Evolutionary conservation across 352 stramenopile species (phyloP), one percentile per base, ranked within the genome.

Genomic region (Phytophthora multivora): DNA sequence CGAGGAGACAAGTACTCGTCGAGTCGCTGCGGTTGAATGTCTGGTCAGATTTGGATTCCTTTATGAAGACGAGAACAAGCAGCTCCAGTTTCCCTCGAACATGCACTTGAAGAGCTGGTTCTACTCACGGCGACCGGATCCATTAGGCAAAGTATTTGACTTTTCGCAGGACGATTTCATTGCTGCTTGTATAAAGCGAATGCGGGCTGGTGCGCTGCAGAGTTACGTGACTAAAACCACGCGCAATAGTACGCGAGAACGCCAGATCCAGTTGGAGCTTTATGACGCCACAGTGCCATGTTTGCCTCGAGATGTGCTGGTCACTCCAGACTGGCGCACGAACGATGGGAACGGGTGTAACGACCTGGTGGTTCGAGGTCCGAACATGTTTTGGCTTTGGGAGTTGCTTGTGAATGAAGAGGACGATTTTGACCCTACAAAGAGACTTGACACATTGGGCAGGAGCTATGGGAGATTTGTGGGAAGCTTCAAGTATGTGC

Each of bases 191-290:
- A 19, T 28, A 26, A 10, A 26, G 39, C 16, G 18, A 45, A 45
- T 45, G 39, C n/a, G 39, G 21, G 39, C 39, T 26, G 21, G 10
- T 4, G 8, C 1, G 28, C 18, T 45, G 16, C n/a, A 45, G 18
- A 4, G 25, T 45, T 45, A 26, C 11, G 39, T 7, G 39, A 26
- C n/a, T 11, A 11, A 13, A 45, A 45, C 16, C 25, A 10, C 6
- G 16, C 59, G 10, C 6, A 59, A 19, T n/a, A 45, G 52, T 54
- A 53, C 36, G 58, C 66, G 49, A 51, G 66, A 70, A 39, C 53
- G 60, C 31, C 66, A 66, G 23, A 71, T 71, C 63, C 65, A 73
- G 55, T 62, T 73, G 65, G 58, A 73, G 40, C n/a, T 73, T 56
- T 69, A 69, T 16, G 9, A 28, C 12, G 59, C 52, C 36, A 73